A percentile compares a stretch with the other conserved stretches of the same genome.
These are phyloP conservation scores for Cryphonectria radicalis DNA, from an alignment of 2,329 filamentous ascomycete species.

Conservation along the genomic window DNA sequence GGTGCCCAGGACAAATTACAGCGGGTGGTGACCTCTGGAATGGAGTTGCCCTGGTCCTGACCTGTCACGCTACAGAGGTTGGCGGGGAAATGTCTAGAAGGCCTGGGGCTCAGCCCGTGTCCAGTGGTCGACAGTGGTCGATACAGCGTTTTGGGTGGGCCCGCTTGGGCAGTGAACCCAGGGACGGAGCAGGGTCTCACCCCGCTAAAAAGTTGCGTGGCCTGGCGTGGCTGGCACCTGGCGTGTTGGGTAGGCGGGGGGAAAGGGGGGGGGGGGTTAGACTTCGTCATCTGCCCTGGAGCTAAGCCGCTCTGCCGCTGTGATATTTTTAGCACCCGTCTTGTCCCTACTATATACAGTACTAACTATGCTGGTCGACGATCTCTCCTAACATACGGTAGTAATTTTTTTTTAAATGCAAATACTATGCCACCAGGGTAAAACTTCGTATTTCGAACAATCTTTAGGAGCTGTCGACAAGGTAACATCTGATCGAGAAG, in stretches of 20 bases:
- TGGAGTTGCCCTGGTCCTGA: constrained; percentile 1
- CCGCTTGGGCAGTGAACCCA: neutral
- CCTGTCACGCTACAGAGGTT: neutral
- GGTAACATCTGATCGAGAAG: neutral
- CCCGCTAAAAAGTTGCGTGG: constrained; percentile 8
- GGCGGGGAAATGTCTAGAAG: neutral
- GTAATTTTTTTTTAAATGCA: neutral
- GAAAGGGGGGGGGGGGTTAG: neutral
- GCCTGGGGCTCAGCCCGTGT: neutral
- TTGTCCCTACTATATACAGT: neutral
- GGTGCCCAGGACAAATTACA: neutral
- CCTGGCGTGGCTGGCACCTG: constrained; percentile 3
- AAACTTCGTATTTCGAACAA: no score
- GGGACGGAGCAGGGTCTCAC: neutral
- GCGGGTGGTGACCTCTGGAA: constrained; percentile 1
- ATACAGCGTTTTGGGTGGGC: neutral
- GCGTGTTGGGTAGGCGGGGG: no score
- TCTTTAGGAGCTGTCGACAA: neutral
- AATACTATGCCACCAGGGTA: neutral
- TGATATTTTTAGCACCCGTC: constrained; percentile 7
- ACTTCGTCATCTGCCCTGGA: constrained; percentile 2
- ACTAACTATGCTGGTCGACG: neutral
- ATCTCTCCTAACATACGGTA: neutral
- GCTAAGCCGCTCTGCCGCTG: constrained; percentile 1
- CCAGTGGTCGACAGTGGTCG: neutral